A percentile compares a stretch with the other conserved stretches of the same genome.
Conservation (phyloP, 345 rosid genomes). For the Citropsis articulata region DNA sequence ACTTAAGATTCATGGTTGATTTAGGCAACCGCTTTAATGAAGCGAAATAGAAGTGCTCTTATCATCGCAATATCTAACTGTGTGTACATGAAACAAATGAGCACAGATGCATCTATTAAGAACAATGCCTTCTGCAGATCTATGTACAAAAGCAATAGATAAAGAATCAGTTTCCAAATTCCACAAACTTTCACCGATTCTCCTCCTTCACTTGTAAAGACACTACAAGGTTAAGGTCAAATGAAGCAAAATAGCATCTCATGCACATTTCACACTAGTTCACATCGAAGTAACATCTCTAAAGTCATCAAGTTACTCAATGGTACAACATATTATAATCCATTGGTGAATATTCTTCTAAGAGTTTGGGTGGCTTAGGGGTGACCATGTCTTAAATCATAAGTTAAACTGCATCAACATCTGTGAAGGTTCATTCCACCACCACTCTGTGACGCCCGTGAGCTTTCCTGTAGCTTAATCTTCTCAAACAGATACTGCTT, state of each 20-base stretch:
- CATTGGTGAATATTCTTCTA: constrained; percentile 24
- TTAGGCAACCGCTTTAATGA: not conserved
- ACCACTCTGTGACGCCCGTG: constrained; percentile 50
- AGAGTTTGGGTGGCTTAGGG: constrained; percentile 24
- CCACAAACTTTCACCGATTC: not conserved
- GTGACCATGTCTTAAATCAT: constrained; percentile 46
- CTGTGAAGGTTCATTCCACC: constrained; percentile 71
- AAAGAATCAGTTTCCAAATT: not conserved
- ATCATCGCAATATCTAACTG: not conserved
- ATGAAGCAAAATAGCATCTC: constrained; percentile 23
- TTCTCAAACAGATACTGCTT: constrained; percentile 91
- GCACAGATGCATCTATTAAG: not conserved
- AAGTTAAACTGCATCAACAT: constrained; percentile 59
- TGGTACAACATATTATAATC: not conserved
- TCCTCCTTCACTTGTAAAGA: not conserved
- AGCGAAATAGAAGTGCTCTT: not conserved
- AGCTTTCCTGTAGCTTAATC: constrained; percentile 86
- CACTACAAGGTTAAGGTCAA: not conserved
- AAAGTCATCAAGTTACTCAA: constrained; percentile 8
- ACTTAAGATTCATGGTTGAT: not conserved
- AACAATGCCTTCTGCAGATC: not conserved
- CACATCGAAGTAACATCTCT: constrained; percentile 9
- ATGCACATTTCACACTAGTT: constrained; percentile 13
- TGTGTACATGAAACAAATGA: not conserved
- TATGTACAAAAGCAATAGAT: not conserved